phyloP scores from a whole-genome alignment of 2,329 filamentous ascomycete species.

The Trichoderma atrobrunneum region DNA sequence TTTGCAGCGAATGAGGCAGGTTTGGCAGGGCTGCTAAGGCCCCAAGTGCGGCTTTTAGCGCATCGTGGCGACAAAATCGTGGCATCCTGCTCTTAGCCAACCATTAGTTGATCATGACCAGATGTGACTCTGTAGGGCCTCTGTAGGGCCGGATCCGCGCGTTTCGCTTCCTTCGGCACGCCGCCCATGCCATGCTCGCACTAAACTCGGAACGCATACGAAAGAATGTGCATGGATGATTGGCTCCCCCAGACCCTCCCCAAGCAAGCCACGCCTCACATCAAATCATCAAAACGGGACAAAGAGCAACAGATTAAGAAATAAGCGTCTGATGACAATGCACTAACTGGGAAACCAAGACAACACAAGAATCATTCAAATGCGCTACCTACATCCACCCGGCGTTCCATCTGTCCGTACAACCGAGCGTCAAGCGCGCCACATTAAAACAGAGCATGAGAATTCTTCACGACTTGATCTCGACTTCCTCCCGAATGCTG shows the following conservation, averaged over 20 bases:
- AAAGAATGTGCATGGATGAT: not conserved
- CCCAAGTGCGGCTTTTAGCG: not conserved
- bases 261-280: not conserved
- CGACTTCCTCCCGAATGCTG: conserved; percentile 29
- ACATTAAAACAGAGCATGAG: not conserved
- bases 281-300: not conserved
- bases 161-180: not conserved
- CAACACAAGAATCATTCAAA: not conserved
- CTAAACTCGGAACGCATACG: not conserved
- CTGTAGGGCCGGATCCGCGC: not conserved
- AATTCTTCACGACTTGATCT: conserved; percentile 19
- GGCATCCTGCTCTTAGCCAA: not conserved
- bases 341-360: not conserved
- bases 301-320: not conserved
- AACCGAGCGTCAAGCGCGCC: not conserved
- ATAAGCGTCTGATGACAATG: conserved; percentile 1
- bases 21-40: not conserved
- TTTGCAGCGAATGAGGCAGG: not conserved
- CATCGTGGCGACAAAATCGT: not conserved
- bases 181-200: not conserved
- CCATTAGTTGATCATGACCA: not conserved
- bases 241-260: not conserved
- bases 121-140: not conserved
- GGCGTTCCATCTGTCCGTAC: not conserved
- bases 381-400: not conserved